phyloP scores from a whole-genome alignment of 164 flowering plant species.

The Magnolia sinica region DNA sequence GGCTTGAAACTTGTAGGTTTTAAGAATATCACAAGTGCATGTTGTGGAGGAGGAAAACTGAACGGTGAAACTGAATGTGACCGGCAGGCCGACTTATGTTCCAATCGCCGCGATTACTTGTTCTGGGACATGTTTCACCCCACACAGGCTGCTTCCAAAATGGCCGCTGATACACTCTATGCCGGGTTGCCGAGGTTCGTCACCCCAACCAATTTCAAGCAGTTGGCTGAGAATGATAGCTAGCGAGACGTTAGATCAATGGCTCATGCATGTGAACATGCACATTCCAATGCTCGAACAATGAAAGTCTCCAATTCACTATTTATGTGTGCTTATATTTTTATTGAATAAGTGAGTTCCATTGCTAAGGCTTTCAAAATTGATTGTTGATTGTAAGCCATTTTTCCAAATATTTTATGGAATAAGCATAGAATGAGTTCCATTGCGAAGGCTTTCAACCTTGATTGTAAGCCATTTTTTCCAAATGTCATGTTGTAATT shows the following conservation, averaged over 20 bases:
- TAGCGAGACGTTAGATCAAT: background rate
- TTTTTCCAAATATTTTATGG: too few relatives aligned
- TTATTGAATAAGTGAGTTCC: too few relatives aligned
- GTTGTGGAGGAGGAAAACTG: slow-evolving; percentile 47
- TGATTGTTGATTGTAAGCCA: too few relatives aligned
- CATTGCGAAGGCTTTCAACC: too few relatives aligned
- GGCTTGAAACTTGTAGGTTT: slow-evolving; percentile 26
- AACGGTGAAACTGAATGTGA: slow-evolving; percentile 28
- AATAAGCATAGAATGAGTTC: too few relatives aligned
- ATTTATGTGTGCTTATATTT: too few relatives aligned
- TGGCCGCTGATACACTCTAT: slow-evolving; percentile 42
- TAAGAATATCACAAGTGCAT: slow-evolving; percentile 30
- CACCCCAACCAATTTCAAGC: slow-evolving; percentile 41
- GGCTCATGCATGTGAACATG: too few relatives aligned
- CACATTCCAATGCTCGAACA: too few relatives aligned
- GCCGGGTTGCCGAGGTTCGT: slow-evolving; percentile 29
- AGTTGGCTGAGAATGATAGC: slow-evolving; percentile 20
- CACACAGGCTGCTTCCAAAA: slow-evolving; percentile 35
- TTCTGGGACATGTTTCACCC: slow-evolving; percentile 63
- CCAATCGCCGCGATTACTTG: slow-evolving; percentile 30
- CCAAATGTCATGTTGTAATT: too few relatives aligned
- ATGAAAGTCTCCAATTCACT: too few relatives aligned
- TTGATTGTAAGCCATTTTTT: too few relatives aligned
- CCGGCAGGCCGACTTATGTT: slow-evolving; percentile 26
- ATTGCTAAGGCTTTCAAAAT: too few relatives aligned